These are phyloP conservation scores for Triticum timopheevii DNA, from an alignment of 176 grass and related monocot genomes.

Conservation along the genomic window DNA sequence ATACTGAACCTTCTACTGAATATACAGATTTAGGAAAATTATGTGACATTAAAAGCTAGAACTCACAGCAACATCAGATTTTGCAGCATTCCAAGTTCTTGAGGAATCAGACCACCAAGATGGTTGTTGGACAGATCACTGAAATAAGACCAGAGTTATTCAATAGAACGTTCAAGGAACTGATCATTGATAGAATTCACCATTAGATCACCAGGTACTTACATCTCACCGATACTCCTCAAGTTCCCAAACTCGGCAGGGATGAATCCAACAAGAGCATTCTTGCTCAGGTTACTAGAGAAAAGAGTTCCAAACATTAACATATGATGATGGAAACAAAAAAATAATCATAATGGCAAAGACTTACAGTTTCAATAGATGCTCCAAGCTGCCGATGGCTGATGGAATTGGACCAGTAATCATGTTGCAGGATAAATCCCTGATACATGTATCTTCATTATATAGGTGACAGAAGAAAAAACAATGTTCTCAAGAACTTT, in stretches of 20 bases:
- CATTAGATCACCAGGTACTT: constrained; percentile 17
- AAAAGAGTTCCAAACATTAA: constrained; percentile 33
- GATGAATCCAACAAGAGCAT: constrained; percentile 67
- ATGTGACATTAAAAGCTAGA: constrained; percentile 19
- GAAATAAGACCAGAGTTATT: constrained; percentile 22
- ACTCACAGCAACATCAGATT: constrained; percentile 84
- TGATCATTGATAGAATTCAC: neutral
- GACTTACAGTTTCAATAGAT: constrained; percentile 86
- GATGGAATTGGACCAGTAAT: constrained; percentile 78
- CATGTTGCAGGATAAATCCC: constrained; percentile 89
- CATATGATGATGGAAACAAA: neutral
- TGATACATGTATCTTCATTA: constrained; percentile 32
- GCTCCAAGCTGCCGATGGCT: constrained; percentile 83
- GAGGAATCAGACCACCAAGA: constrained; percentile 67
- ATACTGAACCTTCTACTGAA: neutral
- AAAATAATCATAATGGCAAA: neutral
- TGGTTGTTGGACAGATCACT: constrained; percentile 77
- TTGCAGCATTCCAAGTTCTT: constrained; percentile 82
- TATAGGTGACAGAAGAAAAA: constrained; percentile 23
- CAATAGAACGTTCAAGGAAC: constrained; percentile 7
- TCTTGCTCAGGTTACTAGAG: constrained; percentile 92
- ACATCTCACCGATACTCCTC: constrained; percentile 98
- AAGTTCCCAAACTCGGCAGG: constrained; percentile 91
- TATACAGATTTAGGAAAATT: neutral
- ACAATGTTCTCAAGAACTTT: neutral